Base-by-base conservation (phyloP, 495 filamentous ascomycete species). In the Neurospora sp. region DNA sequence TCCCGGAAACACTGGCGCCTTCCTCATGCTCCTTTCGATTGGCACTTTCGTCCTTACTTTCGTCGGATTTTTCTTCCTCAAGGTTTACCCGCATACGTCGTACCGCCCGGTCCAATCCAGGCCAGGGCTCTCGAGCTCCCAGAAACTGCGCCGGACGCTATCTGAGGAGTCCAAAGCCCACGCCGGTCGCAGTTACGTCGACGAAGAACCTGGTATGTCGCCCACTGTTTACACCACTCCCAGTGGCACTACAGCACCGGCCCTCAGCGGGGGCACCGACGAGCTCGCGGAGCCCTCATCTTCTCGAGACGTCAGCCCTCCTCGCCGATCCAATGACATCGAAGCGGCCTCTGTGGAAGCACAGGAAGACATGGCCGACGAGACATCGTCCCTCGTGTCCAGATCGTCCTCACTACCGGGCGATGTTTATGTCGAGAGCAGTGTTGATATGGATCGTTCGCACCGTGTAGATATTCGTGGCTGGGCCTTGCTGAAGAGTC, bases 381-480 rank as follows among this genome's bases (percentile, higher is more conserved):
- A 99, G 83, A 91, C 85, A 18, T 93, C 94, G 40, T 96, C 93
- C 74, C 88, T 99, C 75, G 86, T 98, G 77, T 92, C 92, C 71
- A 89, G 87, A 77, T 80, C 82, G 71, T 86, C 83, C 59, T 85
- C 81, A 74, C 73, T 83, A 74, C 84, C 83, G 10, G 83, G 80
- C 73, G 84, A 85, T 76, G 83, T 84, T 27, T 78, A 83, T 73
- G 81, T 85, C 73, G 80, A 85, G 82, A 84, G 80, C 81, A 84
- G 86, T 86, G 82, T 86, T 84, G 83, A 86, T 85, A 82, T 84
- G 77, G 83, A 84, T 82, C 85, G 82, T 78, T 85, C 85, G 77
- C 85, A 91, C 82, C 90, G 91, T 83, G 80, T 90, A 92, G 96
- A 98, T 90, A 92, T 99, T 78, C 91, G 94, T 78, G 96, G 96